Conservation (phyloP, 306 rosid species). For the Cicer arietinum region DNA sequence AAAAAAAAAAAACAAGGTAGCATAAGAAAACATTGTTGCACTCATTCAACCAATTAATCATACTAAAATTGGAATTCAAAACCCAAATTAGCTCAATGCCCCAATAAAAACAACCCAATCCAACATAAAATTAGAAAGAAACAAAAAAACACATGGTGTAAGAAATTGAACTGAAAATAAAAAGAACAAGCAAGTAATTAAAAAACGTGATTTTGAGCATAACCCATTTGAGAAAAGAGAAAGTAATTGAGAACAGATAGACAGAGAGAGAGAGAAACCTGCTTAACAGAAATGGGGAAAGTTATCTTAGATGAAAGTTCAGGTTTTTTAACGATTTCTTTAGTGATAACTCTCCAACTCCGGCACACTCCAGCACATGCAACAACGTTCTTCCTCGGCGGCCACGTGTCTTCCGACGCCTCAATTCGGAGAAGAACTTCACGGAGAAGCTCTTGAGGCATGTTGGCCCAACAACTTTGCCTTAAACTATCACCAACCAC, state of each 20-base stretch:
- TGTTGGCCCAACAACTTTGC: slow-evolving; percentile 84
- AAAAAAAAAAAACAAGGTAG: not conserved
- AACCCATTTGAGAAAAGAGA: not conserved
- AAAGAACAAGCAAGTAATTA: not conserved
- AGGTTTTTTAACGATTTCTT: slow-evolving; percentile 82
- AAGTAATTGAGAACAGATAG: not conserved
- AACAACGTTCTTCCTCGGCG: slow-evolving; percentile 79
- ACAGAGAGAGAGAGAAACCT: slow-evolving; percentile 49
- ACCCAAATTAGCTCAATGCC: slow-evolving; percentile 23
- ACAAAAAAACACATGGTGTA: not conserved
- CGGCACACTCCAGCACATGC: slow-evolving; percentile 97
- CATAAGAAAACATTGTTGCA: slow-evolving; percentile 13
- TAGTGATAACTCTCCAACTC: slow-evolving; percentile 81
- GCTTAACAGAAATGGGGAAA: slow-evolving; percentile 94
- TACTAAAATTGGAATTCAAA: not conserved
- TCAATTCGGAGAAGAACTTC: slow-evolving; percentile 83
- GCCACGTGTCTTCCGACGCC: slow-evolving; percentile 82
- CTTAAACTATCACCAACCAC: slow-evolving; percentile 49
- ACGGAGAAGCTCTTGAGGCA: slow-evolving; percentile 96
- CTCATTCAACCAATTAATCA: slow-evolving; percentile 6
- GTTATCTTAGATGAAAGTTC: slow-evolving; percentile 74
- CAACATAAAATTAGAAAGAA: not conserved
- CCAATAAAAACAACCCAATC: not conserved
- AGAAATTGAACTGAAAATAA: not conserved
- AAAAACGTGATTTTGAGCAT: not conserved